Base-by-base conservation (phyloP, 805 yeast species). In the Debaryomyces castellii region DNA sequence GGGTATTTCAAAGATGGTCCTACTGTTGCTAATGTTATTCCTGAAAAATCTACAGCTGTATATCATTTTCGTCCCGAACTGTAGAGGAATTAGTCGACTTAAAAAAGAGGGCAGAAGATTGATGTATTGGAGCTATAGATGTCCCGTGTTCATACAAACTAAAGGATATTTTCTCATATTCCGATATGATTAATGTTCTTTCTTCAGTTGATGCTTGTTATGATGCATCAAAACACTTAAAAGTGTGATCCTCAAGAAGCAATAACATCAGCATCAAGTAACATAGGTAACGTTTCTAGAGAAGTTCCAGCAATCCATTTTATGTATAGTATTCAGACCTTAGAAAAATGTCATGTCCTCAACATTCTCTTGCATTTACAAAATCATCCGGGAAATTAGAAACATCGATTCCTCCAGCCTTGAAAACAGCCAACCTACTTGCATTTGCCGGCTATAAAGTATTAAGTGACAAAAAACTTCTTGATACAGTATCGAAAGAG, bases 91-190 rank as follows among this genome's bases (percentile, higher is more conserved):
- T 57, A 36, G 53, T 40, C 14, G 50, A 51, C 30, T 35, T 57
- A 28, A 50, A 51, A 24, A 28, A 35, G 27, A 48, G 65, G 16
- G 62, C 67, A 25, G 63, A 57, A 22, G 63, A 67, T 47, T 55
- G 60, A 46, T 35, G 49, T 36, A 54, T 48, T 33, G 59, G 55
- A 35, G 51, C 57, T 5, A 24, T 55, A 43, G 69, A 52, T 55
- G 67, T 53, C 58, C 73, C 45, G 49, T 65, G 59, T 63, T 63
- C 43, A 37, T 60, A 55, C 41, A 58, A 70, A 1, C 57, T 62
- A 35, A 63, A 60, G 40, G 66, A 62, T 47, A 52, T 54, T 10
- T 50, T 62, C 47, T 62, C 65, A 2, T 58, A 56, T 35, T 40
- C 40, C 30, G 62, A 57, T 36, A 42, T 57, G 32, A 43, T 55